phyloP scores from a whole-genome alignment of 352 stramenopile genomes.

The Globisporangium heterothallicum region DNA sequence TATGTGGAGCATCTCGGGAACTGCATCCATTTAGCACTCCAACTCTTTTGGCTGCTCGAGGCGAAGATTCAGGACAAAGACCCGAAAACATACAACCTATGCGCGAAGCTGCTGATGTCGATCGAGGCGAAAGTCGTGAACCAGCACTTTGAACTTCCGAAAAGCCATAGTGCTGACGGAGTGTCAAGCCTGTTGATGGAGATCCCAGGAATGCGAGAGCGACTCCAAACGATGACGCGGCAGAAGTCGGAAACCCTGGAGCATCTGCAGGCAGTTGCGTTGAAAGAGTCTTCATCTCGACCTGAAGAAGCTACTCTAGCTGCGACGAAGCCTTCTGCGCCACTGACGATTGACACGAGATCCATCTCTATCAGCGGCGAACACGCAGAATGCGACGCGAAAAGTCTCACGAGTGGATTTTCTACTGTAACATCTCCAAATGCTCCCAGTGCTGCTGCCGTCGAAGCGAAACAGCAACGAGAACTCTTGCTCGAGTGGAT shows the following conservation, averaged over 20 bases:
- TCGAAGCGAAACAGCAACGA: conserved; percentile 26
- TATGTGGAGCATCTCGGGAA: conserved; percentile 79
- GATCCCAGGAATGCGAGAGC: conserved; percentile 54
- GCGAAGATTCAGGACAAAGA: conserved; percentile 71
- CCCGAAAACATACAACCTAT: conserved; percentile 69
- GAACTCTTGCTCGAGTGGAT: conserved; percentile 70
- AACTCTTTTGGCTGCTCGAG: conserved; percentile 74
- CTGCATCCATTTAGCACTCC: conserved; percentile 71
- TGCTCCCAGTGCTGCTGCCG: neutral
- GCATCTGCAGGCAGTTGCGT: neutral
- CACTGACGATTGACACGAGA: conserved; percentile 3
- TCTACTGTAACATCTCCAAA: neutral
- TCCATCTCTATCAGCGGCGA: neutral
- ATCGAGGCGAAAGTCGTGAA: conserved; percentile 83
- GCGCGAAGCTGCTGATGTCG: conserved; percentile 74
- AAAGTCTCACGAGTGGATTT: neutral
- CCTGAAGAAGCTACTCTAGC: conserved; percentile 2
- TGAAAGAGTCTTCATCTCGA: conserved; percentile 7
- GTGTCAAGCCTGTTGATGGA: conserved; percentile 41
- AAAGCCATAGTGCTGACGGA: conserved; percentile 20
- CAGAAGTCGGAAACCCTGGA: conserved; percentile 11
- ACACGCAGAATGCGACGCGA: neutral
- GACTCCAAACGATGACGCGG: conserved; percentile 27
- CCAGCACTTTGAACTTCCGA: conserved; percentile 61
- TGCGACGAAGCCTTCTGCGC: neutral